phyloP scores from a whole-genome alignment of 2,329 filamentous ascomycete species.

The Diplodia intermedia region DNA sequence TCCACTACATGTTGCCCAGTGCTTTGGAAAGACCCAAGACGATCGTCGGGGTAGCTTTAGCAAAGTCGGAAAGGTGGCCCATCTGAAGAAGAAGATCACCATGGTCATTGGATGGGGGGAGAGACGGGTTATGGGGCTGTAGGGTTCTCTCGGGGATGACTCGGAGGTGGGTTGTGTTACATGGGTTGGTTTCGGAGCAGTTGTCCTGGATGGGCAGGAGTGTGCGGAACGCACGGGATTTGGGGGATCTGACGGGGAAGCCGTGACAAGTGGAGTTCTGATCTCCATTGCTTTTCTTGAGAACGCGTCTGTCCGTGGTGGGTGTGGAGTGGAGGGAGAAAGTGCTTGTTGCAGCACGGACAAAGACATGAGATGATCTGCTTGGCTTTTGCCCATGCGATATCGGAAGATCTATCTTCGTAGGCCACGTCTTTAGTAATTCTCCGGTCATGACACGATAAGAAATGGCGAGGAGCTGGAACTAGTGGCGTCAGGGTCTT shows the following conservation, averaged over 20 bases:
- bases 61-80: not conserved
- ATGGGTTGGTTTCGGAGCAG: not conserved
- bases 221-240: not conserved
- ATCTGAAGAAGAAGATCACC: not conserved
- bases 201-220: not conserved
- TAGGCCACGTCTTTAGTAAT: not conserved
- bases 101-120: not conserved
- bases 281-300: not conserved
- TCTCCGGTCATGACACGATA: not conserved
- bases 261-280: not conserved
- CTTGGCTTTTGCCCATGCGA: not conserved
- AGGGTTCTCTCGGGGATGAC: not conserved
- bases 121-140: conserved; percentile 1
- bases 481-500: not conserved
- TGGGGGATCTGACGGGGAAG: not conserved
- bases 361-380: not conserved
- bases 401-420: not conserved
- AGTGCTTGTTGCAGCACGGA: not conserved
- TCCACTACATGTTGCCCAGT: not conserved
- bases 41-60: not conserved
- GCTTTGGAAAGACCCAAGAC: not conserved
- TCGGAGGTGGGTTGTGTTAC: not conserved
- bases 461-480: not conserved
- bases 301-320: not conserved
- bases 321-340: not conserved